Base-by-base conservation (phyloP, 495 filamentous ascomycete species). In the Haplographium delicatum region DNA sequence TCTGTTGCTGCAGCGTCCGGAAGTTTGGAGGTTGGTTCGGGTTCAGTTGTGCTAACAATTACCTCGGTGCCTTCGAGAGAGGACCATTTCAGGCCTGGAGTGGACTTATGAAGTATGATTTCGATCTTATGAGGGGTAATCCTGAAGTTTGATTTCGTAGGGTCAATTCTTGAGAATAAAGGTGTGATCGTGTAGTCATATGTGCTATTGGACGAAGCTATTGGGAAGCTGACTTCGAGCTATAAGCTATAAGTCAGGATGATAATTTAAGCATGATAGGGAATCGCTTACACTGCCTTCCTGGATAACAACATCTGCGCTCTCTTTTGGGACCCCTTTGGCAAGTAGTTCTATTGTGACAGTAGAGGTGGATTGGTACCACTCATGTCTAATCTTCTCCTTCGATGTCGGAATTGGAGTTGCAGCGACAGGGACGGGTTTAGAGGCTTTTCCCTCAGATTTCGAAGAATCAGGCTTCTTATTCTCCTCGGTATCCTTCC, bases 61-160 rank as follows among this genome's bases (percentile, higher is more conserved):
- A 35, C 47, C 30, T 69, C 62, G 4, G 71, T 65, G 6, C 70
- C 71, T 70, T 90, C 86, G 3, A 95, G 78, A 3, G 72, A 57
- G 7, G 70, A 65, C 93, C 93, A 98, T 65, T 91, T 96, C 18
- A 80, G 66, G 2, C 84, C 85, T 0, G 79, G 66, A 0, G 52
- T 71, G 22, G 70, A 65, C 66, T 97, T 98, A 23, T 71, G 72
- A 20, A 98, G 73, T 1, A 72, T 72, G 25, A 97, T 68, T 65
- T 97, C 93, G 45, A 97, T 81, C 66, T 97, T 98, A 42, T 85
- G 86, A 4, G 83, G 71, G 38, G 86, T 83, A 23, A 89, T 78
- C 6, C 75, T 75, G 60, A 70, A 80, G 16, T 72, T 81, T 20
- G 80, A 87, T 16, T 70, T 56, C 7, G 73, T 54, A 0, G 81